Percentiles rank a stretch among this genome's conserved stretches.
phyloP scores from a whole-genome alignment of 306 rosid genomes.

The Dryas alaskensis region DNA sequence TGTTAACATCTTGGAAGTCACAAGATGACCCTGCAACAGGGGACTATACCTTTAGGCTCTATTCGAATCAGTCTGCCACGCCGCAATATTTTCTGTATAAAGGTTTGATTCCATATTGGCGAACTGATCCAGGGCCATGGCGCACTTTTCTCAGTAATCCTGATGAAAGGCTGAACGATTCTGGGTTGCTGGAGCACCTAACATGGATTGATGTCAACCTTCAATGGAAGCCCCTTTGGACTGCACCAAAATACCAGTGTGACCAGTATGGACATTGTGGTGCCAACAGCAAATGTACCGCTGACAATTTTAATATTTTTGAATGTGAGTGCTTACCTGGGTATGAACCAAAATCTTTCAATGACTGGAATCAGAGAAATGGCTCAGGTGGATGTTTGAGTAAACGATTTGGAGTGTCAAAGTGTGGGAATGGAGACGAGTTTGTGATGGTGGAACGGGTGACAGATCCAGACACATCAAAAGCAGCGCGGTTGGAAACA shows the following conservation, averaged over 20 bases:
- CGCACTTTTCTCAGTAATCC: background rate
- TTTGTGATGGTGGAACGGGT: constrained; percentile 33
- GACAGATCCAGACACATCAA: constrained; percentile 44
- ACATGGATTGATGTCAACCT: background rate
- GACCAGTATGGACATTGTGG: constrained; percentile 47
- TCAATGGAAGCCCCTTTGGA: constrained; percentile 20
- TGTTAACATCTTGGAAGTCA: constrained; percentile 13
- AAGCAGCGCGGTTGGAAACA: constrained; percentile 1
- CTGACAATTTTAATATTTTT: constrained; percentile 16
- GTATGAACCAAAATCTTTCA: constrained; percentile 36
- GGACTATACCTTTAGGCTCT: background rate
- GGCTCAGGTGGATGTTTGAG: constrained; percentile 53
- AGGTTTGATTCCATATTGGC: background rate
- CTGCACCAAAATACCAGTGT: constrained; percentile 31
- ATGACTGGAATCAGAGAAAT: constrained; percentile 33
- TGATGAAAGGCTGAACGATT: background rate
- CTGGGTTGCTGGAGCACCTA: background rate
- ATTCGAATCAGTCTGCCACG: background rate
- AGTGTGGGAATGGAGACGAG: constrained; percentile 51
- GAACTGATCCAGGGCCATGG: background rate
- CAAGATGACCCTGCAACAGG: constrained; percentile 9
- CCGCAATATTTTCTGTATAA: background rate
- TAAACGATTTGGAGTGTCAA: constrained; percentile 1
- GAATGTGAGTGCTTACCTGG: constrained; percentile 54
- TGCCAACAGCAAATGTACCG: constrained; percentile 38